Conservation (phyloP, 148 eudicot species). For the Silene conica region DNA sequence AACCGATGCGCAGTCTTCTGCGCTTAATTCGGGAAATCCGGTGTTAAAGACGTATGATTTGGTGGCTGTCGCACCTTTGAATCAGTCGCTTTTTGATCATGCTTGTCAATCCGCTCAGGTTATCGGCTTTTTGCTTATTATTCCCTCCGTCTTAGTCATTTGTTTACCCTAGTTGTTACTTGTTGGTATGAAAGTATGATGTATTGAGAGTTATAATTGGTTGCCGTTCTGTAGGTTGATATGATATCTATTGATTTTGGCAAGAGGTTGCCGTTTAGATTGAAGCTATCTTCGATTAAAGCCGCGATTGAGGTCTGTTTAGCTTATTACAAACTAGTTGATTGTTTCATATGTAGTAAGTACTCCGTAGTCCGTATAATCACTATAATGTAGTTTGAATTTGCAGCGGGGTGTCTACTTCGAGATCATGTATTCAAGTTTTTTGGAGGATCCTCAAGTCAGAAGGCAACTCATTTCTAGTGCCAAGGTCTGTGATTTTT, state of each 20-base stretch:
- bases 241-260: slow-evolving; percentile 83
- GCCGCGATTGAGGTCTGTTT: slow-evolving; percentile 70
- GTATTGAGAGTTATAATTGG: background rate
- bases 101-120: slow-evolving; percentile 73
- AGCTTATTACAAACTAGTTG: background rate
- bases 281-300: slow-evolving; percentile 71
- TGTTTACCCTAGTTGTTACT: too few relatives aligned
- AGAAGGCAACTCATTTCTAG: slow-evolving; percentile 68
- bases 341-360: background rate
- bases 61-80: slow-evolving; percentile 71
- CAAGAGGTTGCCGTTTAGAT: slow-evolving; percentile 68
- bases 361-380: background rate
- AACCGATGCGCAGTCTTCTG: slow-evolving; percentile 43
- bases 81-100: slow-evolving; percentile 67
- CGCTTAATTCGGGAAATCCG: slow-evolving; percentile 72
- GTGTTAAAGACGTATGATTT: slow-evolving; percentile 74
- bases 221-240: slow-evolving; percentile 36
- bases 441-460: slow-evolving; percentile 54
- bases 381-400: slow-evolving; percentile 9
- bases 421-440: slow-evolving; percentile 75
- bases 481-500: slow-evolving; percentile 55
- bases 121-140: too few relatives aligned
- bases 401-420: slow-evolving; percentile 80
- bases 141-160: background rate
- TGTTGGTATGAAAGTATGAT: background rate